Conservation (phyloP, 768 basidiomycete species). For the Saitozyma sp. region DNA sequence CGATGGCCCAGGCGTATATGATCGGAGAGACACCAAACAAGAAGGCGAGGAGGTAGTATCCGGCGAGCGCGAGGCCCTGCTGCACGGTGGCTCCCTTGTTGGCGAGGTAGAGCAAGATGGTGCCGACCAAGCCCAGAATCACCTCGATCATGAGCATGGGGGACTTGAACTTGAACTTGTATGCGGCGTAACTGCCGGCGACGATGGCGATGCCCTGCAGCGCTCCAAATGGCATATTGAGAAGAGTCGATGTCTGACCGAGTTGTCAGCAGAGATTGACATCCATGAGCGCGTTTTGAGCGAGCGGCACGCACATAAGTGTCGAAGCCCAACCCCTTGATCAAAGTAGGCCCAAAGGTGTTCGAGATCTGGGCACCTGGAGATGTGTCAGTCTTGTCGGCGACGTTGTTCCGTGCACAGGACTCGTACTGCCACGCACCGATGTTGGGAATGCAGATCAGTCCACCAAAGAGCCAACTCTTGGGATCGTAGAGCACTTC, state of each 20-base stretch:
- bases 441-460: slow-evolving; percentile 19
- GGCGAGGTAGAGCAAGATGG: slow-evolving; percentile 18
- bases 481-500: slow-evolving; percentile 36
- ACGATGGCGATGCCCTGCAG: slow-evolving; percentile 55
- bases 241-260: slow-evolving; percentile 53
- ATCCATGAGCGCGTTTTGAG: no score
- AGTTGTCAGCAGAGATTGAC: no score
- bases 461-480: slow-evolving; percentile 22
- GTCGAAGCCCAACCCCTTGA: slow-evolving; percentile 31
- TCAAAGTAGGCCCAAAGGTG: slow-evolving; percentile 52
- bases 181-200: slow-evolving; percentile 51
- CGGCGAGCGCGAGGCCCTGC: slow-evolving; percentile 39
- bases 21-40: slow-evolving; percentile 50
- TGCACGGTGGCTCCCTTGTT: slow-evolving; percentile 4
- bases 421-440: not conserved
- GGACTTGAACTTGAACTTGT: slow-evolving; percentile 20
- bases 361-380: slow-evolving; percentile 15
- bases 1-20: slow-evolving; percentile 23
- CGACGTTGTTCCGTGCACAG: no score
- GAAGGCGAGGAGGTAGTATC: slow-evolving; percentile 51
- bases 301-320: slow-evolving; percentile 5
- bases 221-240: slow-evolving; percentile 58
- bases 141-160: slow-evolving; percentile 17
- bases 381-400: no score
- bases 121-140: slow-evolving; percentile 13